phyloP scores from a whole-genome alignment of 2,329 filamentous ascomycete species.

The Fusarium burgessii region DNA sequence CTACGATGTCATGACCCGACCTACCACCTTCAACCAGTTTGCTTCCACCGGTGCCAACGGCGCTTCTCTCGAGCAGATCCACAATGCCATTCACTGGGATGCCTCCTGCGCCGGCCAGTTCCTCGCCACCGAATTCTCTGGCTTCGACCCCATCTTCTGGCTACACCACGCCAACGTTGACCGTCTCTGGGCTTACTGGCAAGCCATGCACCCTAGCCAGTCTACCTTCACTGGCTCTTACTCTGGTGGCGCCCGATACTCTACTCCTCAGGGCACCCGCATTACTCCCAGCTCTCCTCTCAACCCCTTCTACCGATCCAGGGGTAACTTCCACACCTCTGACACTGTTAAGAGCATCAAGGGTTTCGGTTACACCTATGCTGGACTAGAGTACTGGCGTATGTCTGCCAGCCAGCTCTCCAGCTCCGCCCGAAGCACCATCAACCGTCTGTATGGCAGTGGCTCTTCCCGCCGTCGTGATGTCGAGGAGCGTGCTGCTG shows the following conservation, averaged over 20 bases:
- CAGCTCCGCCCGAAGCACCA: slow-evolving; percentile 47
- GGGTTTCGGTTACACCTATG: slow-evolving; percentile 56
- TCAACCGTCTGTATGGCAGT: slow-evolving; percentile 52
- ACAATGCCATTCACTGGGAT: slow-evolving; percentile 58
- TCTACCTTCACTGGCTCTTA: slow-evolving; percentile 53
- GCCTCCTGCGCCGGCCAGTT: slow-evolving; percentile 57
- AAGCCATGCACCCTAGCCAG: slow-evolving; percentile 56
- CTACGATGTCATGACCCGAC: slow-evolving; percentile 56
- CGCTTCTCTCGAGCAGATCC: slow-evolving; percentile 58
- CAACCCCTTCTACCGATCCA: slow-evolving; percentile 61
- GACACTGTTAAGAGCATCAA: slow-evolving; percentile 49
- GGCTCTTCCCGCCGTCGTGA: slow-evolving; percentile 28
- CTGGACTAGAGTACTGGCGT: slow-evolving; percentile 52
- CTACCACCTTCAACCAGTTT: slow-evolving; percentile 52
- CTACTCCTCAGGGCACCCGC: slow-evolving; percentile 53
- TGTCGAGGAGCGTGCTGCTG: slow-evolving; percentile 26
- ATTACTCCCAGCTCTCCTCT: slow-evolving; percentile 61
- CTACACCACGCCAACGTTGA: slow-evolving; percentile 70
- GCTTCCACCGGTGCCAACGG: slow-evolving; percentile 51
- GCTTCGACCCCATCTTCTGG: slow-evolving; percentile 62
- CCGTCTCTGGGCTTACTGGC: slow-evolving; percentile 70
- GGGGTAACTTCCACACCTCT: slow-evolving; percentile 58
- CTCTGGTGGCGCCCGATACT: slow-evolving; percentile 53
- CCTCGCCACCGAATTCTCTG: slow-evolving; percentile 54
- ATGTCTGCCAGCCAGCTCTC: slow-evolving; percentile 49